Evolutionary conservation across 2,329 filamentous ascomycete species (phyloP).

Genomic region (Phoma herbarum): DNA sequence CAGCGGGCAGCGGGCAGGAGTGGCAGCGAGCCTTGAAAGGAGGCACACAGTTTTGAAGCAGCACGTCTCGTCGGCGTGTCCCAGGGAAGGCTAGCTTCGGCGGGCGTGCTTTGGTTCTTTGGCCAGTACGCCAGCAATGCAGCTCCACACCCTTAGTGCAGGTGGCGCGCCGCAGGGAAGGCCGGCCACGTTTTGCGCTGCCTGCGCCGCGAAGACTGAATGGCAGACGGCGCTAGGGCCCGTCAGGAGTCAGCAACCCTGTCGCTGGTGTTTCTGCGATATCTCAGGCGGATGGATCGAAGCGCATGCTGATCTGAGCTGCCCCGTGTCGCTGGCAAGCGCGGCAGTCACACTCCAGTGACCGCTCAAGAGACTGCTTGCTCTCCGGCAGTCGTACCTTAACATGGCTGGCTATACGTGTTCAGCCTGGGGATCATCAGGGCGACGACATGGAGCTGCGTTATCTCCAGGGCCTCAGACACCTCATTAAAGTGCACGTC

Average conservation of each 20-base stretch:
- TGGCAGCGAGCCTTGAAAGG: slow-evolving; percentile 20
- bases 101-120: slow-evolving; percentile 20
- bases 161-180: slow-evolving; percentile 20
- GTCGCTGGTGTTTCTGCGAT: slow-evolving; percentile 17
- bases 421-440: slow-evolving; percentile 12
- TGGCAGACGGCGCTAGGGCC: slow-evolving; percentile 15
- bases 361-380: neutral
- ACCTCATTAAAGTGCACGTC: slow-evolving; percentile 23
- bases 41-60: slow-evolving; percentile 24
- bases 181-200: slow-evolving; percentile 21
- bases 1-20: slow-evolving; percentile 10
- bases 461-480: slow-evolving; percentile 15
- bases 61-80: slow-evolving; percentile 21
- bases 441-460: slow-evolving; percentile 17
- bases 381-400: slow-evolving; percentile 3
- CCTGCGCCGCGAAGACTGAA: slow-evolving; percentile 13
- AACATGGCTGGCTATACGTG: neutral
- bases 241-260: slow-evolving; percentile 23
- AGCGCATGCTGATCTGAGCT: slow-evolving; percentile 17
- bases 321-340: slow-evolving; percentile 17
- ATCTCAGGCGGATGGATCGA: slow-evolving; percentile 8
- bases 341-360: slow-evolving; percentile 7
- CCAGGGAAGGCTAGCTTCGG: slow-evolving; percentile 22
- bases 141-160: slow-evolving; percentile 20
- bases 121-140: slow-evolving; percentile 21